Base-by-base conservation (phyloP, 1,139 yeast genomes). In the Candida dubliniensis region DNA sequence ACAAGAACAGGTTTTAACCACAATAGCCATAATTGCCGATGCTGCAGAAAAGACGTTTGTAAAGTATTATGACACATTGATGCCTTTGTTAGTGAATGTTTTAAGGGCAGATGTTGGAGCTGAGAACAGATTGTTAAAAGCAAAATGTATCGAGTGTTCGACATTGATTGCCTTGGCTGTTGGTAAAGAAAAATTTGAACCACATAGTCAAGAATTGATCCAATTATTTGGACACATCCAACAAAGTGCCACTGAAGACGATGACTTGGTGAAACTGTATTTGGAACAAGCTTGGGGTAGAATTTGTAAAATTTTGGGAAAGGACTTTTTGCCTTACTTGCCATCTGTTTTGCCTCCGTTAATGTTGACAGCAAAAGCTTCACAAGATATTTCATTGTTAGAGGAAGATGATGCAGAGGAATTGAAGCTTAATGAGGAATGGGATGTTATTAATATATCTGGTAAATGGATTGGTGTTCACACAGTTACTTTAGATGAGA, bases 201-300 rank as follows among this genome's bases (percentile, higher is more conserved):
- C 88, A 24, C 89, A 87, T 58, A 81, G 88, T 36, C 80, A 78
- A 49, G 90, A 87, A 52, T 71, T 91, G 49, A 84, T 91, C 45
- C 82, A 81, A 53, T 68, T 87, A 26, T 84, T 90, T 56, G 89
- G 85, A 9, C 70, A 74, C 31, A 82, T 91, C 52, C 99, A 93
- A 67, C 76, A 77, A 45, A 70, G 76, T 27, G 67, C 77, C 11
- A 57, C 66, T 23, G 74, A 71, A 46, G 80, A 76, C 38, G 96
- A 89, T 58, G 97, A 91, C 61, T 96, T 96, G 34, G 86, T 95
- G 18, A 86, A 81, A 53, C 79, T 87, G 43, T 91, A 89, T 58
- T 75, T 93, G 54, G 96, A 90, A 55, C 96, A 89, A 64, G 97
- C 96, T 40, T 93, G 99, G 99, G 91, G 95, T 44, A 81, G 99